Conservation (phyloP, 352 stramenopile genomes). For the Pythium biforme region DNA sequence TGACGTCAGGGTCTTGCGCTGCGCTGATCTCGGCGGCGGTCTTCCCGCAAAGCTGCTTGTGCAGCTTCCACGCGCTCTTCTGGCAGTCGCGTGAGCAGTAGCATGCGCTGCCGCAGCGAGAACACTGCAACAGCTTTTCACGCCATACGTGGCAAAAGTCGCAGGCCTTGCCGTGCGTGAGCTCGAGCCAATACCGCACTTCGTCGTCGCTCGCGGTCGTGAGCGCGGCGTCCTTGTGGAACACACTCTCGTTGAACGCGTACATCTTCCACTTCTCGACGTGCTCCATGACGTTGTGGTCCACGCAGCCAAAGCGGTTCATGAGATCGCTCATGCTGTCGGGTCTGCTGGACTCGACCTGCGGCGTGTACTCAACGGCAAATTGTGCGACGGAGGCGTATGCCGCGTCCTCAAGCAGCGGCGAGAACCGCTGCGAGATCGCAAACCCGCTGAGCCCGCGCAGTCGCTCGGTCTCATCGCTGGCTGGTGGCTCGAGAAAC, state of each 20-base stretch:
- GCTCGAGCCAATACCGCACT: conserved; percentile 59
- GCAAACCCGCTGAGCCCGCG: conserved; percentile 77
- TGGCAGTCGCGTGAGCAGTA: conserved; percentile 87
- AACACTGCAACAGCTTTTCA: conserved; percentile 59
- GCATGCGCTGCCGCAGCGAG: conserved; percentile 58
- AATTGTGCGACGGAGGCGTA: conserved; percentile 66
- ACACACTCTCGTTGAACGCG: conserved; percentile 36
- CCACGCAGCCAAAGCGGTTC: conserved; percentile 63
- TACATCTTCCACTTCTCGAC: conserved; percentile 85
- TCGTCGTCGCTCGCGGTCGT: conserved; percentile 56
- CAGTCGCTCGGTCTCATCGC: conserved; percentile 51
- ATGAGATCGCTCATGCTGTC: conserved; percentile 56
- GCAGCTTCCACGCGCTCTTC: conserved; percentile 70
- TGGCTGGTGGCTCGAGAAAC: conserved; percentile 50
- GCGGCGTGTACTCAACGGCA: conserved; percentile 68
- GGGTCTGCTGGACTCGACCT: conserved; percentile 10
- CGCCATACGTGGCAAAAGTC: conserved; percentile 56
- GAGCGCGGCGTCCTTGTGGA: conserved; percentile 43
- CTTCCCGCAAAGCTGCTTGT: conserved; percentile 75
- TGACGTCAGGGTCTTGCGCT: background rate
- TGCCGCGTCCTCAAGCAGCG: conserved; percentile 36
- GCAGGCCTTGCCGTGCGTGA: conserved; percentile 59
- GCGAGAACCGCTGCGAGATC: conserved; percentile 69
- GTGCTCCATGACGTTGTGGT: conserved; percentile 81
- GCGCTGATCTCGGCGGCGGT: conserved; percentile 44